Evolutionary conservation across 768 basidiomycete genomes (phyloP).

Genomic region (Coprinopsis cinerea): DNA sequence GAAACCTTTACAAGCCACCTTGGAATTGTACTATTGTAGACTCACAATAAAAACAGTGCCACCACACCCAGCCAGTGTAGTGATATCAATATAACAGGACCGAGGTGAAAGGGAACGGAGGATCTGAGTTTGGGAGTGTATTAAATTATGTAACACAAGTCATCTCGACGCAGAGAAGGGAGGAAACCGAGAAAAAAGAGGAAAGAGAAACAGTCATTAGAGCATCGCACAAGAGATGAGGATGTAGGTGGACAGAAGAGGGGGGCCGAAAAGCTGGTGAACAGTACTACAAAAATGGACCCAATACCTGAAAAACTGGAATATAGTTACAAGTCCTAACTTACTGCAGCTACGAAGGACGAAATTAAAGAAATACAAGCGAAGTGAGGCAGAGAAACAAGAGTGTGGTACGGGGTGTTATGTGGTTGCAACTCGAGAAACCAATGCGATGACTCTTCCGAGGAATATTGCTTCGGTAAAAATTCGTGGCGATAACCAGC

Average conservation of each 20-base stretch:
- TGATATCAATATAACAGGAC: too few relatives aligned
- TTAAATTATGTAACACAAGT: slow-evolving; percentile 10
- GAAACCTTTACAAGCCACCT: not conserved
- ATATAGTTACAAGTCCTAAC: slow-evolving; percentile 36
- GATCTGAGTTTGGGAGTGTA: too few relatives aligned
- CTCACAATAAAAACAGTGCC: too few relatives aligned
- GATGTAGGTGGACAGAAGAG: slow-evolving; percentile 2
- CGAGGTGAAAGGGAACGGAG: too few relatives aligned
- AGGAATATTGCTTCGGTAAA: not conserved
- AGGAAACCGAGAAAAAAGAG: slow-evolving; percentile 8
- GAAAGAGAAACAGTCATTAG: not conserved
- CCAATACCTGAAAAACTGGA: slow-evolving; percentile 23
- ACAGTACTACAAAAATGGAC: slow-evolving; percentile 28
- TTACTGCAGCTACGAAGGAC: slow-evolving; percentile 6
- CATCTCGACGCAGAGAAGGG: slow-evolving; percentile 18
- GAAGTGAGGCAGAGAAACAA: not conserved
- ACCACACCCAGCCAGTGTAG: too few relatives aligned
- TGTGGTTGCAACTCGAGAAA: not conserved
- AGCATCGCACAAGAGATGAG: slow-evolving; percentile 6
- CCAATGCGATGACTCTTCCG: not conserved
- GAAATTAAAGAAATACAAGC: slow-evolving; percentile 1
- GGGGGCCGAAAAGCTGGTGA: slow-evolving; percentile 13
- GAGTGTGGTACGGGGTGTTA: not conserved
- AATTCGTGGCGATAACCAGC: not conserved
- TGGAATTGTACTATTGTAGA: not conserved